These are phyloP conservation scores for Phytophthora brassicae DNA, from an alignment of 352 stramenopile genomes.

Conservation along the genomic window DNA sequence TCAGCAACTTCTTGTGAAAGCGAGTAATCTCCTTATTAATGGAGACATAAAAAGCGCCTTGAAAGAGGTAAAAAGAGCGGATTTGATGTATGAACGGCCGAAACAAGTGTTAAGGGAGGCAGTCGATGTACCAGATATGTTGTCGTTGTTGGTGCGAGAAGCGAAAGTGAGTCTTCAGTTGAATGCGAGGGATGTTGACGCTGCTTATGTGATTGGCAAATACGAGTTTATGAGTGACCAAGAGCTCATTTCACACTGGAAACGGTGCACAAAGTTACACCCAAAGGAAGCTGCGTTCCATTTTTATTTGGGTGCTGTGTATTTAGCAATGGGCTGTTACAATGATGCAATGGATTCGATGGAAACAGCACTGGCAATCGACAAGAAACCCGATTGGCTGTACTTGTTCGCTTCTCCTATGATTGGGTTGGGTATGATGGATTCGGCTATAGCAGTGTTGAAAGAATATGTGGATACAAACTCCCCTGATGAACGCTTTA, in stretches of 20 bases:
- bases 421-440: constrained; percentile 27
- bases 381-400: constrained; percentile 35
- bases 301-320: constrained; percentile 33
- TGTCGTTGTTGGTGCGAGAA: constrained; percentile 24
- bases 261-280: constrained; percentile 34
- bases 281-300: constrained; percentile 32
- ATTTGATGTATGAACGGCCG: constrained; percentile 32
- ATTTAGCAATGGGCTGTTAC: constrained; percentile 20
- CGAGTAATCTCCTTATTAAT: constrained; percentile 11
- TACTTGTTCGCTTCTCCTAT: constrained; percentile 29
- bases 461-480: constrained; percentile 34
- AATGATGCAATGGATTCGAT: constrained; percentile 32
- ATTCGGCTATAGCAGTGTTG: constrained; percentile 22
- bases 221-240: constrained; percentile 31
- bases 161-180: constrained; percentile 25
- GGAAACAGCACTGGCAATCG: constrained; percentile 27
- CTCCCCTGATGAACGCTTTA: constrained; percentile 35
- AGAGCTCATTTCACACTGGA: constrained; percentile 33
- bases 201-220: constrained; percentile 34
- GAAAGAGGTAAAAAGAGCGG: constrained; percentile 23
- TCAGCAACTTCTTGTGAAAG: constrained; percentile 16
- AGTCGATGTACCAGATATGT: constrained; percentile 4
- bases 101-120: constrained; percentile 11
- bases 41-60: constrained; percentile 27
- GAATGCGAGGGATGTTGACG: constrained; percentile 30